Base-by-base conservation (phyloP, 2,329 filamentous ascomycete species). In the Verticillium klebahnii region DNA sequence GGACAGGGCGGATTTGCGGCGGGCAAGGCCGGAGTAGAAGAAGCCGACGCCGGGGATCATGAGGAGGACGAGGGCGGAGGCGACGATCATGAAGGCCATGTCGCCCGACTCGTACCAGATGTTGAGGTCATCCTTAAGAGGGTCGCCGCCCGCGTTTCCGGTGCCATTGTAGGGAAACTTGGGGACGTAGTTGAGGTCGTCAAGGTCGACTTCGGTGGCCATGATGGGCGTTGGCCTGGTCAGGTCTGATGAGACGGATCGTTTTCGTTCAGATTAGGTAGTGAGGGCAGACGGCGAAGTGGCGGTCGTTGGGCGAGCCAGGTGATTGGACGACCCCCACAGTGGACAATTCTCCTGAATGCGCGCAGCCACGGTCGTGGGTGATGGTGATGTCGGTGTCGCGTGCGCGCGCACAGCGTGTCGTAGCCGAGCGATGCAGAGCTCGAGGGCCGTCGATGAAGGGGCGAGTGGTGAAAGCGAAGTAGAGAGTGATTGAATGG, bases 31-130 rank as follows among this genome's bases (percentile, higher is more conserved):
- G 14, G 92, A 96, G 78, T 96, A 97, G 83, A 97, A 96, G 84
- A 96, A 96, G 63, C 91, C 93, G 69, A 96, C 92, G 68, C 93
- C 93, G 2, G 93, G 93, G 78, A 96, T 92, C 93, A 96, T 96
- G 69, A 97, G 86, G 69, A 96, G 79, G 59, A 96, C 92, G 60
- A 97, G 83, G 7, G 91, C 92, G 1, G 92, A 93, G 32, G 90
- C 83, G 23, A 86, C 89, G 68, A 96, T 86, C 77, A 96, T 87
- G 90, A 90, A 96, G 61, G 87, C 89, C 66, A 96, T 90, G 78
- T 96, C 91, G 71, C 92, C 92, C 63, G 88, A 81, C 77, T 90
- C 83, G 72, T 94, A 94, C 81, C 85, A 93, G 65, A 92, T 82
- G 75, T 94, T 94, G 68, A 94, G 80, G 72, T 94, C 81, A 66